Conservation (phyloP, 106 monocot genomes). For the Platanthera guangdongensis region DNA sequence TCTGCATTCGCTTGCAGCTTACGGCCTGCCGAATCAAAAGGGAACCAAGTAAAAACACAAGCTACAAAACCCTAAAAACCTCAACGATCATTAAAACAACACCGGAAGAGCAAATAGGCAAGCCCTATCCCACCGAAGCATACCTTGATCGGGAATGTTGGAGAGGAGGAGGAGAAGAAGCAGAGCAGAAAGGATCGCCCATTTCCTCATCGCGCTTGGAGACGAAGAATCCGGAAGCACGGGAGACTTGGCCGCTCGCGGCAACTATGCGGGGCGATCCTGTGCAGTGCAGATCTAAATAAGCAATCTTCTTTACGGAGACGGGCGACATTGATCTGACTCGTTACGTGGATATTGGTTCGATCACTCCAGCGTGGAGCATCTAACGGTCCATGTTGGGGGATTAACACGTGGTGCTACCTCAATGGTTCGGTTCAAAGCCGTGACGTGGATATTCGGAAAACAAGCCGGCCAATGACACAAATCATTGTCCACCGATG, state of each 20-base stretch:
- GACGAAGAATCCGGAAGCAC: background rate
- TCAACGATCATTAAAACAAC: background rate
- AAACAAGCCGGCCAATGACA: too few relatives aligned
- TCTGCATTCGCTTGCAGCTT: slow-evolving; percentile 73
- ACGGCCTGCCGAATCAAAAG: slow-evolving; percentile 28
- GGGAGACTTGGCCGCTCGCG: background rate
- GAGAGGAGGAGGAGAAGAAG: slow-evolving; percentile 47
- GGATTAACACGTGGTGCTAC: background rate
- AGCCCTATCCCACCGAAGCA: background rate
- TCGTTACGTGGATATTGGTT: background rate
- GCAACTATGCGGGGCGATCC: background rate
- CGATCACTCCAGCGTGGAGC: slow-evolving; percentile 2
- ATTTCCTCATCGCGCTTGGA: slow-evolving; percentile 41
- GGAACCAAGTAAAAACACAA: background rate
- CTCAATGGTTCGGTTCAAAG: background rate
- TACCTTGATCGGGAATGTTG: slow-evolving; percentile 49
- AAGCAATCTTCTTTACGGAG: background rate
- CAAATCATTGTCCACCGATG: too few relatives aligned
- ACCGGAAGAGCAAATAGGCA: background rate
- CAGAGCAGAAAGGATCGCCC: slow-evolving; percentile 43
- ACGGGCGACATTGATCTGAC: background rate
- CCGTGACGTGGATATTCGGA: background rate
- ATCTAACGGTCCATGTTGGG: background rate
- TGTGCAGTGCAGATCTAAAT: background rate
- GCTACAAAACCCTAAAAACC: background rate